Evolutionary conservation across 805 yeast species (phyloP), one percentile per base, ranked within the genome.

Genomic region (Ogataea thermomethanolica): DNA sequence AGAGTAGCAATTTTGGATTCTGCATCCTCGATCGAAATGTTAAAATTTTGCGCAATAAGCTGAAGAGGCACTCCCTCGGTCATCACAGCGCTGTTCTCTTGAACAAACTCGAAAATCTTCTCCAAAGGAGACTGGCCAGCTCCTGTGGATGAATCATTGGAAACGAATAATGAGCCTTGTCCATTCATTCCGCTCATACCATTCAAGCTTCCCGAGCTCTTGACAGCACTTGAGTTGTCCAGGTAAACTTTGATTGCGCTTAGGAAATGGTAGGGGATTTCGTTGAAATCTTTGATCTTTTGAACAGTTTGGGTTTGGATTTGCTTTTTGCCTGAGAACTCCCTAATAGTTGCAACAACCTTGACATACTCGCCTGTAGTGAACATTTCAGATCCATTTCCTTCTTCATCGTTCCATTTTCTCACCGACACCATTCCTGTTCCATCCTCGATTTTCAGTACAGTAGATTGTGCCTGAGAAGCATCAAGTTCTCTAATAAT

Each of bases 61-160:
- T 72, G 74, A 9, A 78, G 66, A 15, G 86, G 88, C n/a, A 84
- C 88, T 50, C 91, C 91, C 56, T 84, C 89, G 33, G 71, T 75
- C 84, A 79, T 82, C 36, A 71, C 65, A 45, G 70, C 66, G 39
- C 81, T 62, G 55, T 74, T 66, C 44, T 73, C 70, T 51, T 69
- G 62, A 44, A 79, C 66, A 36, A 76, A 70, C 14, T 70, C 67
- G 44, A 69, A 62, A 39, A 80, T 69, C 50, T 59, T 66, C 35
- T 77, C 80, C n/a, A 66, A 54, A 28, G 53, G 64, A 32, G 47
- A 48, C 8, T 45, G 37, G 10, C 46, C 17, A 26, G 53, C 50
- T 41, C 61, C 65, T 32, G 48, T 43, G 7, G 65, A 52, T 24
- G 20, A 17, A 3, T 64, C 66, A 25, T 67, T 71, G 13, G 67